Percentiles rank a stretch among this genome's conserved stretches.
These are phyloP conservation scores for Clavispora vitiphila DNA, from an alignment of 805 yeast genomes.

Conservation along the genomic window DNA sequence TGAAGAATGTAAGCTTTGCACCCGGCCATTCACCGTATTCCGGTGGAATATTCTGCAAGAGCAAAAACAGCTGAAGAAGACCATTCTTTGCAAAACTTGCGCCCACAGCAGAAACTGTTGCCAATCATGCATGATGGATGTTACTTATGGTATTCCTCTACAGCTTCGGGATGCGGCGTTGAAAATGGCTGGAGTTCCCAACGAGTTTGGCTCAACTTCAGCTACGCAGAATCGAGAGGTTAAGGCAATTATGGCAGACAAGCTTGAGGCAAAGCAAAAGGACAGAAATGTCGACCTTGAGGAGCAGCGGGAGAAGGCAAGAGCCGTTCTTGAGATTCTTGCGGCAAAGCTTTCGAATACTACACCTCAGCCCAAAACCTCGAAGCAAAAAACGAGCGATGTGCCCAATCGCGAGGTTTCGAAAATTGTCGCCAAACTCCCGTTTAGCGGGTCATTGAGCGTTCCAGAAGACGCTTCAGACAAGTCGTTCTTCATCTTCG, in stretches of 20 bases:
- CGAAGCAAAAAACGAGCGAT: slow-evolving; percentile 32
- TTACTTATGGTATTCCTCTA: slow-evolving; percentile 75
- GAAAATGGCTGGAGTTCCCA: slow-evolving; percentile 52
- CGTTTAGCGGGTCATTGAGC: slow-evolving; percentile 56
- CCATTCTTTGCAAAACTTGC: slow-evolving; percentile 75
- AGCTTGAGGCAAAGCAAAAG: slow-evolving; percentile 43
- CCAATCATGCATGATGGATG: slow-evolving; percentile 80
- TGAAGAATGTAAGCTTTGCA: slow-evolving; percentile 79
- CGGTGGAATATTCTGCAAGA: slow-evolving; percentile 59
- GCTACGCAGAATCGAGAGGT: slow-evolving; percentile 28
- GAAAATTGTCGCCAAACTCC: slow-evolving; percentile 55
- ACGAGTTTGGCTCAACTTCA: slow-evolving; percentile 20
- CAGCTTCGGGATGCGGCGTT: slow-evolving; percentile 76
- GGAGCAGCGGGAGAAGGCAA: slow-evolving; percentile 30
- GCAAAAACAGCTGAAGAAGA: slow-evolving; percentile 45
- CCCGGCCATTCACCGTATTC: slow-evolving; percentile 77
- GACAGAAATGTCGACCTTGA: slow-evolving; percentile 9
- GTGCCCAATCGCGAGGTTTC: slow-evolving; percentile 26
- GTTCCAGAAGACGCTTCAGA: slow-evolving; percentile 32
- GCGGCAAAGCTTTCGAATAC: slow-evolving; percentile 25
- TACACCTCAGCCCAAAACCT: neutral
- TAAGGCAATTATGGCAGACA: slow-evolving; percentile 40
- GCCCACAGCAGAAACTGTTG: slow-evolving; percentile 78
- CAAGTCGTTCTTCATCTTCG: slow-evolving; percentile 70
- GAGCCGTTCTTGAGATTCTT: slow-evolving; percentile 47